Evolutionary conservation across 108 stramenopile species (phyloP), one percentile per base, ranked within the genome.

Genomic region (Nitzschia putrida): DNA sequence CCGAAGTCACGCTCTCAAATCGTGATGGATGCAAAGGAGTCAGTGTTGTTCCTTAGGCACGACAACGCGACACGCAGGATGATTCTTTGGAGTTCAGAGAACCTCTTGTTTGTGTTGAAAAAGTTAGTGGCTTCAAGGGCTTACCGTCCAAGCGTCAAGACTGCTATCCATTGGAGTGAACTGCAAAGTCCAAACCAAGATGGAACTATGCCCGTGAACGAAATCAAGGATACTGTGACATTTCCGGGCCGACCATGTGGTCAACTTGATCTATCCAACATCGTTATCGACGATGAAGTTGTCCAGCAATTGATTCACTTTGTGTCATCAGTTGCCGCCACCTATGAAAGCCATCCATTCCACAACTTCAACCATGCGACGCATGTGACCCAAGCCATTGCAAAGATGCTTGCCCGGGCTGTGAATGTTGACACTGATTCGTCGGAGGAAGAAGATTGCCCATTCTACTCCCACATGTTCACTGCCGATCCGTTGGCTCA

Each of bases 401-500:
- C 45, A 11, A 64, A 64, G 43, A 14, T 64, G 41, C 43, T 64
- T 9, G 10, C 41, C 12, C 61, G 61, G 13, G 7, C 24, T 21
- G 58, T n/a, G n/a, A n/a, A n/a, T n/a, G 24, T 45, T 57, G 16
- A 44, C 43, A 3, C 39, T 50, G 10, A 47, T 70, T 20, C 25
- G 53, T 18, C 56, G 29, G 20, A 13, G 56, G 26, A 37, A 7
- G 34, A 58, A 14, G 57, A 22, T 9, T 6, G 22, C 9, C 61
- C 44, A 37, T 25, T 57, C 29, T 73, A 20, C 26, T 41, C 71
- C 5, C 58, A 42, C 22, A 56, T 68, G 11, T 72, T 78, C 10
- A 54, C 64, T 50, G 47, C 68, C 25, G 71, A 78, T 44, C 77
- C 77, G 10, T 24, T 78, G 68, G 66, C 66, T 13, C 77, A 72